phyloP scores from a whole-genome alignment of 805 yeast species.

The Cyberlindnera mississippiensis region DNA sequence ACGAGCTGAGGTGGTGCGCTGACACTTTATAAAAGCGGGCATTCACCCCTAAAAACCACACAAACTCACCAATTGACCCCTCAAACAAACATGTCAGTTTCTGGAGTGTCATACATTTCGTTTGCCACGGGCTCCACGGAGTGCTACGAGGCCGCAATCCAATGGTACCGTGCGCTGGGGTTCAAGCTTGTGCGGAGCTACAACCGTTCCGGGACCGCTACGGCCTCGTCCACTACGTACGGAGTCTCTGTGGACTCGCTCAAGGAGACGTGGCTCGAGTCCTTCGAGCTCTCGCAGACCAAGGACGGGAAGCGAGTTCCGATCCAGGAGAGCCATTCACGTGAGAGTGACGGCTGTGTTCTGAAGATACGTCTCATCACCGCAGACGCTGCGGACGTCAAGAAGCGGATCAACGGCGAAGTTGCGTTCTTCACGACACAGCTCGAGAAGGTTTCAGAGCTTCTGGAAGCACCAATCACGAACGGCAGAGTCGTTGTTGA shows the following conservation, averaged over 20 bases:
- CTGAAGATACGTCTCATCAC: slow-evolving; percentile 41
- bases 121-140: slow-evolving; percentile 50
- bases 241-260: slow-evolving; percentile 67
- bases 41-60: too few relatives aligned
- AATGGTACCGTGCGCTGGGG: slow-evolving; percentile 60
- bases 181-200: slow-evolving; percentile 57
- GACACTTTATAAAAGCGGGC: too few relatives aligned
- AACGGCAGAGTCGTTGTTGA: slow-evolving; percentile 28
- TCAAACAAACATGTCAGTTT: slow-evolving; percentile 27
- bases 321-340: slow-evolving; percentile 38
- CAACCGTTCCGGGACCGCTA: slow-evolving; percentile 44
- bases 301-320: slow-evolving; percentile 57
- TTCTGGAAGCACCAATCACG: slow-evolving; percentile 16
- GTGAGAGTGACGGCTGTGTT: slow-evolving; percentile 43
- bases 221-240: slow-evolving; percentile 33
- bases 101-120: slow-evolving; percentile 54
- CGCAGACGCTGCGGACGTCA: slow-evolving; percentile 17
- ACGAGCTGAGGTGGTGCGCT: too few relatives aligned
- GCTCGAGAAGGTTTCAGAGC: slow-evolving; percentile 27
- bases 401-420: slow-evolving; percentile 32
- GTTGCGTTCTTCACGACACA: slow-evolving; percentile 41
- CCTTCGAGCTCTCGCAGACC: slow-evolving; percentile 52
- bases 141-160: slow-evolving; percentile 42
- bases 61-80: too few relatives aligned
- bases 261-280: slow-evolving; percentile 69